Conservation (phyloP, 352 stramenopile genomes). For the Globisporangium irregulare region DNA sequence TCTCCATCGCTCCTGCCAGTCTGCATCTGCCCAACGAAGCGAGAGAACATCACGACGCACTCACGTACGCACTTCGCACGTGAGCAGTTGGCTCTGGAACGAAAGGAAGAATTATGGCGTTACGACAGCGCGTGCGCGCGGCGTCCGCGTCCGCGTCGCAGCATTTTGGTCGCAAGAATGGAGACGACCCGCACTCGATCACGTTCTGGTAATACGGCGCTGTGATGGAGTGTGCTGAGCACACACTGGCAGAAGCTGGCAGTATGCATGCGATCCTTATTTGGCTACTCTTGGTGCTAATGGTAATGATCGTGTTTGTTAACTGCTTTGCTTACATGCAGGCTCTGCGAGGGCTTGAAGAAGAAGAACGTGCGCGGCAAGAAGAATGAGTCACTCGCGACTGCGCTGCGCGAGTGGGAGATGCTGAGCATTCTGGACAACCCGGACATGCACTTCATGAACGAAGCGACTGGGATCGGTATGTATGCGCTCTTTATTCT, state of each 20-base stretch:
- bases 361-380: constrained; percentile 54
- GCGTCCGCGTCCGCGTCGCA: constrained; percentile 47
- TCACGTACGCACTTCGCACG: not conserved
- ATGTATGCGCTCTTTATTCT: not conserved
- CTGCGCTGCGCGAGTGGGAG: constrained; percentile 45
- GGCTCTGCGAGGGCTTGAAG: constrained; percentile 69
- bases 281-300: not conserved
- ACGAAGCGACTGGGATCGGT: constrained; percentile 68
- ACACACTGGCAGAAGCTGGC: not conserved
- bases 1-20: not conserved
- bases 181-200: constrained; percentile 39
- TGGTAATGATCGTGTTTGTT: not conserved
- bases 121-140: constrained; percentile 42
- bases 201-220: constrained; percentile 51
- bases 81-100: not conserved
- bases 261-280: not conserved
- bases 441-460: constrained; percentile 58
- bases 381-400: constrained; percentile 45
- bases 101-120: constrained; percentile 22
- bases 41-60: not conserved
- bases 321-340: constrained; percentile 14
- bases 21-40: not conserved
- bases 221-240: not conserved
- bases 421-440: constrained; percentile 37
- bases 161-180: constrained; percentile 48